Conservation (phyloP, 768 basidiomycete genomes). For the Trametes maxima region DNA sequence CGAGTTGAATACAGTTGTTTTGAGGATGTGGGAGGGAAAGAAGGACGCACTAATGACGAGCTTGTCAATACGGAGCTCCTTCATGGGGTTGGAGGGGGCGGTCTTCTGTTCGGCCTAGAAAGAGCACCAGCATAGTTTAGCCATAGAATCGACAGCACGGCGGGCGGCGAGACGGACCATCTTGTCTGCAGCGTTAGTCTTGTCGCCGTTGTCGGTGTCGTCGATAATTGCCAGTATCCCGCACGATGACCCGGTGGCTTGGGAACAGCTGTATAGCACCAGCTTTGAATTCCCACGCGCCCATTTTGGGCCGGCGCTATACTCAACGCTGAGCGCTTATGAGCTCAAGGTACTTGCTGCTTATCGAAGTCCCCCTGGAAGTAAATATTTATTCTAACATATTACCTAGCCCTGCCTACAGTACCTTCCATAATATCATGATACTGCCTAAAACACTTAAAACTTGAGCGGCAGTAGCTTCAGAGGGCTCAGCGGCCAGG, state of each 20-base stretch:
- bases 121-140: slow-evolving; percentile 16
- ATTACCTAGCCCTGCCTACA: too few species aligned
- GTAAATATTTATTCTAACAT: too few species aligned
- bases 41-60: slow-evolving; percentile 93
- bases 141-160: background rate
- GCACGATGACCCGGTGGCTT: slow-evolving; percentile 22
- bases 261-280: slow-evolving; percentile 26
- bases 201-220: slow-evolving; percentile 24
- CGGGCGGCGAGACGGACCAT: slow-evolving; percentile 19
- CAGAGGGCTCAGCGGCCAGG: too few species aligned
- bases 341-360: too few species aligned
- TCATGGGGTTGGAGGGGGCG: slow-evolving; percentile 90
- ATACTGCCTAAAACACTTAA: too few species aligned
- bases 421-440: too few species aligned
- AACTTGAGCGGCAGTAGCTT: too few species aligned
- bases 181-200: slow-evolving; percentile 25
- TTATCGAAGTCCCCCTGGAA: too few species aligned
- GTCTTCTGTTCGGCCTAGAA: slow-evolving; percentile 85
- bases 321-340: background rate
- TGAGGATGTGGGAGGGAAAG: background rate
- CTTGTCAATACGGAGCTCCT: slow-evolving; percentile 97
- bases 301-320: background rate
- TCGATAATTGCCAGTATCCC: slow-evolving; percentile 14
- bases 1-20: slow-evolving; percentile 10
- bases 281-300: slow-evolving; percentile 13